Evolutionary conservation across 139 green algal species (phyloP), one percentile per base, ranked within the genome.

Genomic region (Coccomyxa sp.): DNA sequence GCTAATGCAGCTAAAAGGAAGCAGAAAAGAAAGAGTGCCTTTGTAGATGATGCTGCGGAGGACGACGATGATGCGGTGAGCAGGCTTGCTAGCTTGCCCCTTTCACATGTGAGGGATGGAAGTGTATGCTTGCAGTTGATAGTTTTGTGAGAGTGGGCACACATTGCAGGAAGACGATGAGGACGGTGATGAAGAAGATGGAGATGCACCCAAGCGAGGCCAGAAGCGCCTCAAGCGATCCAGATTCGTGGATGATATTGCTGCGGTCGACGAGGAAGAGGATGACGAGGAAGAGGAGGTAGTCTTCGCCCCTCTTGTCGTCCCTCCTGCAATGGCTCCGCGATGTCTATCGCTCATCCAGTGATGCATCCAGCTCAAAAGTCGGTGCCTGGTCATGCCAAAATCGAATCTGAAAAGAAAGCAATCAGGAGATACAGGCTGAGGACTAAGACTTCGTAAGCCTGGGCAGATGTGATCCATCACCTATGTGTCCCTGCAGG

Each of bases 181-280:
- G 38, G 73, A 85, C 34, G 71, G 83, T 29, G 64, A 36, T 27
- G 70, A 68, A 50, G 41, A 81, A 64, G 83, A 88, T 18, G 83
- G 83, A 0, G 81, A 86, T 27, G 77, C 87, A 35, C 18, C 64
- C 18, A n/a, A 74, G 70, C 64, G 7, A 9, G 72, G 73, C 29
- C 78, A 82, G 39, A 83, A 86, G 39, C 84, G 74, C 39, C 84
- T 81, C 33, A 79, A 83, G 44, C 70, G 86, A 27, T 84, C 74
- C 34, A 75, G 79, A 10, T 97, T 94, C 79, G 94, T 98, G 39
- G 94, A 97, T 84, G 94, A 96, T 75, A 96, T 96, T 68, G 93
- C 93, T 34, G 94, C 91, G 55, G 92, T 93, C 31, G 88, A 93
- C 68, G 91, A 95, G 39, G 91, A 92, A 24, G 93, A 97, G 6